Evolutionary conservation across 2,329 filamentous ascomycete species (phyloP).

Genomic region (Nemania sp.): DNA sequence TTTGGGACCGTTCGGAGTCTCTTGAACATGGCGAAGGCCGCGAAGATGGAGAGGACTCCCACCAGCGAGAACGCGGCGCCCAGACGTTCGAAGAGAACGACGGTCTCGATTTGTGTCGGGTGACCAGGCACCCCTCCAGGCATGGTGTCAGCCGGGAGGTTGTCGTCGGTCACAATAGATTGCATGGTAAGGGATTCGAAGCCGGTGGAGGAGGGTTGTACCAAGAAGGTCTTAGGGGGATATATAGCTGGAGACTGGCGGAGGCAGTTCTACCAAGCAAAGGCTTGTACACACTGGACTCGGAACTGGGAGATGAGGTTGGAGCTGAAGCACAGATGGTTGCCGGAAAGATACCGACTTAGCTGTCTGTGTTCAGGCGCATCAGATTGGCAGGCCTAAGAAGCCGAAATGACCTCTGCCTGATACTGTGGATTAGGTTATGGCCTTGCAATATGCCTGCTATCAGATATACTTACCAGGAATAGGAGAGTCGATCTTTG

Average conservation of each 20-base stretch:
- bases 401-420: not conserved
- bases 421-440: not conserved
- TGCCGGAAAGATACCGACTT: not conserved
- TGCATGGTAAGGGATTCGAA: constrained; percentile 15
- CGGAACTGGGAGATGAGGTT: not conserved
- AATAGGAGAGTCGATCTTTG: too few relatives aligned
- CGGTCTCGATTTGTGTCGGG: constrained; percentile 40
- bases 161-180: not conserved
- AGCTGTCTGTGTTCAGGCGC: not conserved
- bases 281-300: not conserved
- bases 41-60: constrained; percentile 56
- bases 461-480: not conserved
- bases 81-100: constrained; percentile 56
- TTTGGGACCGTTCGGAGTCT: constrained; percentile 62
- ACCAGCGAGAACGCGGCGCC: constrained; percentile 59
- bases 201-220: not conserved
- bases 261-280: not conserved
- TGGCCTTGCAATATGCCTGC: not conserved
- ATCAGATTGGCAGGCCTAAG: not conserved
- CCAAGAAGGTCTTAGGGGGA: not conserved
- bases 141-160: not conserved
- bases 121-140: not conserved
- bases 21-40: constrained; percentile 56
- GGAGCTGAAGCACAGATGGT: not conserved
- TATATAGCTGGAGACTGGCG: not conserved